Evolutionary conservation across 768 basidiomycete species (phyloP), one percentile per base, ranked within the genome.

Genomic region (Hemileccinum rubropunctum): DNA sequence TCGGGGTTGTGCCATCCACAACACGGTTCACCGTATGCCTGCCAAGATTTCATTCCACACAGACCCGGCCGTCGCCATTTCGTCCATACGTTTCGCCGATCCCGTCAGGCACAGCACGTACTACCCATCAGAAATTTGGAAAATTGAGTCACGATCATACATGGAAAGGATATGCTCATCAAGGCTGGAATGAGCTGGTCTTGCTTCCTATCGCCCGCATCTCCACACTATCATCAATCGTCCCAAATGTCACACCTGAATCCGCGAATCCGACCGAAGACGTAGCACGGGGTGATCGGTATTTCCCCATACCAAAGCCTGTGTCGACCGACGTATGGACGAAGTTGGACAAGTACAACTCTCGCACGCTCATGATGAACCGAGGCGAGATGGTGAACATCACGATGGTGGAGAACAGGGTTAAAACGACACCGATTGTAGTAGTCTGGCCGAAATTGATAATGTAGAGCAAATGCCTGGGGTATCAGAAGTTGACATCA

Each of bases 301-400:
- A 5, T 4, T 50, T 42, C 15, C 20, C 45, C 1, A 59, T 20
- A 1, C 59, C 59, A n/a, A 60, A 60, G 14, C 52, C 59, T 17
- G 35, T 30, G 21, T 60, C 59, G 26, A 60, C 37, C 20, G 44
- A 49, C 2, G 7, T 12, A 17, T 21, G 4, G 6, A 15, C 3
- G 13, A 37, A 6, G n/a, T 14, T 47, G 15, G 13, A 35, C 6
- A 11, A 1, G 38, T 57, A 26, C 39, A 54, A 1, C 23, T 51
- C 52, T 11, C 60, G 58, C 23, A 62, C 42, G 41, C 34, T 57
- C 17, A 61, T 42, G 23, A 61, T 50, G 41, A 61, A 62, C 8
- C 60, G 57, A 10, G 60, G 54, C 3, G 54, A 26, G 41, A 61
- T 40, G 9, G 34, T n/a, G 15, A 42, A 60, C 46, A 57, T 20